Evolutionary conservation across 2,329 filamentous ascomycete genomes (phyloP).

Genomic region (Clathrospora elynae): DNA sequence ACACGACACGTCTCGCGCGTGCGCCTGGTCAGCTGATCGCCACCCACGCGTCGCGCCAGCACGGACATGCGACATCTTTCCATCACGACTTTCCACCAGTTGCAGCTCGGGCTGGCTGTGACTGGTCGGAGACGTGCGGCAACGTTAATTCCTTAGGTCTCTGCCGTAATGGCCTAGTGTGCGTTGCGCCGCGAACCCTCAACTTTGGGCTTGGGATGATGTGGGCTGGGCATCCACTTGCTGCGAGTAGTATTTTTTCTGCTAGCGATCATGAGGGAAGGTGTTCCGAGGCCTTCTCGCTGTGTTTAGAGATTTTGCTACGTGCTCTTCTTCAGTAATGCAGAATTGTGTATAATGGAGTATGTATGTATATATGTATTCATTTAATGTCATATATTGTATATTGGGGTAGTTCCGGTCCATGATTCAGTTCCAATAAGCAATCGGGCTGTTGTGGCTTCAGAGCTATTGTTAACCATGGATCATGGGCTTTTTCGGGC

Average conservation of each 20-base stretch:
- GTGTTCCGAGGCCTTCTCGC: neutral
- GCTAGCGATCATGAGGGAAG: neutral
- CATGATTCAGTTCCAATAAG: neutral
- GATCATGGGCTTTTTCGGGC: conserved; percentile 23
- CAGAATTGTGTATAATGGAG: neutral
- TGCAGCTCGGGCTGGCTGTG: conserved; percentile 10
- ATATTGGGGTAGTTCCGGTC: conserved; percentile 4
- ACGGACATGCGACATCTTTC: conserved; percentile 16
- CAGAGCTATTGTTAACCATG: conserved; percentile 16
- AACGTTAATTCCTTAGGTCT: neutral
- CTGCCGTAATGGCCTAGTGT: neutral
- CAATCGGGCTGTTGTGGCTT: conserved; percentile 13
- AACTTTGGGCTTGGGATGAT: neutral
- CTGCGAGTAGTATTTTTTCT: neutral
- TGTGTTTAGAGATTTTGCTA: neutral
- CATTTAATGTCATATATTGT: neutral
- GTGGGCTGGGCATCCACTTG: conserved; percentile 1
- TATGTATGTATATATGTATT: too few relatives aligned
- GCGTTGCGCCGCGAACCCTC: neutral
- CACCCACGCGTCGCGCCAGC: conserved; percentile 23
- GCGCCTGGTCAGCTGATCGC: conserved; percentile 25
- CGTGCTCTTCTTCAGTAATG: neutral
- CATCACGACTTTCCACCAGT: conserved; percentile 4
- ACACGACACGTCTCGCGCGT: conserved; percentile 30
- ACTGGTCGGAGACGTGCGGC: conserved; percentile 8